Evolutionary conservation across 2,329 filamentous ascomycete genomes (phyloP).

Genomic region (Penicillium expansum): DNA sequence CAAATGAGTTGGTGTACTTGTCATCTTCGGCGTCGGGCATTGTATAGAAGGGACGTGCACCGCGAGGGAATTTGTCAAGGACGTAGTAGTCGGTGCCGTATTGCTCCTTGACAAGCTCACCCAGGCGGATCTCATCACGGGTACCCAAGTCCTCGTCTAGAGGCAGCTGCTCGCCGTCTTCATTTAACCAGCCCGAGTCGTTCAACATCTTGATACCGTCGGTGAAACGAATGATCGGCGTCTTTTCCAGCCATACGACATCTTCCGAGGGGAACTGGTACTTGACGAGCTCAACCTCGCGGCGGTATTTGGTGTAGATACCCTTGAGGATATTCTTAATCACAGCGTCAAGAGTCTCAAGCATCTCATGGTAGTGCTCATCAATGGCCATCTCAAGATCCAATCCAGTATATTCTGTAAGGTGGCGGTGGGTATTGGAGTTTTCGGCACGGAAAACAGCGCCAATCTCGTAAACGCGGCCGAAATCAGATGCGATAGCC

Average conservation of each 20-base stretch:
- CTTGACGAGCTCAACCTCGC: constrained; percentile 76
- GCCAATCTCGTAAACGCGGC: constrained; percentile 83
- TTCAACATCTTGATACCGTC: constrained; percentile 80
- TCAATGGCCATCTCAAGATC: constrained; percentile 92
- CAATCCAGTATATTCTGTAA: constrained; percentile 91
- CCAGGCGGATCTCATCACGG: constrained; percentile 80
- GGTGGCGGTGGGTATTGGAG: constrained; percentile 88
- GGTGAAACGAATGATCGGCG: constrained; percentile 73
- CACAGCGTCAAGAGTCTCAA: constrained; percentile 72
- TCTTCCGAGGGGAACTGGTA: constrained; percentile 83
- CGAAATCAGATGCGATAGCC: constrained; percentile 84
- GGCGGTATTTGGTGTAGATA: constrained; percentile 65
- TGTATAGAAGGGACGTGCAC: constrained; percentile 85
- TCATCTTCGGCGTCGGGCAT: constrained; percentile 75
- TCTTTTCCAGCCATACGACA: constrained; percentile 81
- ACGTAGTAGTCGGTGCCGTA: constrained; percentile 90
- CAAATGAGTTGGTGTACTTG: constrained; percentile 82
- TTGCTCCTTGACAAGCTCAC: constrained; percentile 79
- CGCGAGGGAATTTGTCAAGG: constrained; percentile 85
- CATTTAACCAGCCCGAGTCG: constrained; percentile 71
- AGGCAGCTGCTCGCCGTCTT: constrained; percentile 69
- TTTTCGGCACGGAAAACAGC: constrained; percentile 93
- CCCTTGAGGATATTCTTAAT: constrained; percentile 77
- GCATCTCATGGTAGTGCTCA: constrained; percentile 83
- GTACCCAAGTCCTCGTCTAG: constrained; percentile 79